Conservation (phyloP, 1,284 basidiomycete species). For the Pseudozyma thailandica region DNA sequence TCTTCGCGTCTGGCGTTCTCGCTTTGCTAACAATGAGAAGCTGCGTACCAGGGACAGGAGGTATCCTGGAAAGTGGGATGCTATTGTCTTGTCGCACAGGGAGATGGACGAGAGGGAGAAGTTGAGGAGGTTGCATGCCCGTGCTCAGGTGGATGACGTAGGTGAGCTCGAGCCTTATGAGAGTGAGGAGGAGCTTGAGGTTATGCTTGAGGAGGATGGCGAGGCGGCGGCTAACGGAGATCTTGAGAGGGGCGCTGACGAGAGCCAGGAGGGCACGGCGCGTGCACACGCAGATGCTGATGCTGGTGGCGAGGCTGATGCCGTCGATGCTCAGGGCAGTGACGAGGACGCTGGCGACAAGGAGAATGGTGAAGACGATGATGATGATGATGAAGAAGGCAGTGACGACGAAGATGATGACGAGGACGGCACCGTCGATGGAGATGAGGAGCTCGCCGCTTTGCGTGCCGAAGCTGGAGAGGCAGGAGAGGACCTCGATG, state of each 20-base stretch:
- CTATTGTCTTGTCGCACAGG: conserved; percentile 51
- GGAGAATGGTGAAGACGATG: conserved; percentile 22
- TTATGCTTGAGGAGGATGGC: conserved; percentile 11
- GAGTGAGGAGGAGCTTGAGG: conserved; percentile 45
- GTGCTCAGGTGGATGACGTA: conserved; percentile 53
- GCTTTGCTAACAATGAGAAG: conserved; percentile 51
- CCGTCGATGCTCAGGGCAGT: conserved; percentile 4
- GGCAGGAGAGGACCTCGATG: conserved; percentile 44
- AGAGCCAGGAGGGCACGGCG: conserved; percentile 3
- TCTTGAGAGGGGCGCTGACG: no score
- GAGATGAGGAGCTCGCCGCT: conserved; percentile 61
- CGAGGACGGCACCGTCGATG: conserved; percentile 53
- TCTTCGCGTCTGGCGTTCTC: conserved; percentile 57
- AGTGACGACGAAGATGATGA: conserved; percentile 46
- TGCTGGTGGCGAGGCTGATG: conserved; percentile 20
- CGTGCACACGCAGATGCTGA: conserved; percentile 15
- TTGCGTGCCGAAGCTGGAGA: conserved; percentile 51
- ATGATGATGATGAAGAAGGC: conserved; percentile 37
- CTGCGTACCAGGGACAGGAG: conserved; percentile 44
- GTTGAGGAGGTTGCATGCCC: conserved; percentile 36
- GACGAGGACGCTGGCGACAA: conserved; percentile 12
- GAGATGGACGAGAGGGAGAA: conserved; percentile 47
- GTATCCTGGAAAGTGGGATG: conserved; percentile 62
- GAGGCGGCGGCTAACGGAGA: no score
- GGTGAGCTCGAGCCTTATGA: conserved; percentile 49